A percentile compares a stretch with the other conserved stretches of the same genome.
Conservation (phyloP, 371 early-diverging fungal species). For the Mucor racemosus region DNA sequence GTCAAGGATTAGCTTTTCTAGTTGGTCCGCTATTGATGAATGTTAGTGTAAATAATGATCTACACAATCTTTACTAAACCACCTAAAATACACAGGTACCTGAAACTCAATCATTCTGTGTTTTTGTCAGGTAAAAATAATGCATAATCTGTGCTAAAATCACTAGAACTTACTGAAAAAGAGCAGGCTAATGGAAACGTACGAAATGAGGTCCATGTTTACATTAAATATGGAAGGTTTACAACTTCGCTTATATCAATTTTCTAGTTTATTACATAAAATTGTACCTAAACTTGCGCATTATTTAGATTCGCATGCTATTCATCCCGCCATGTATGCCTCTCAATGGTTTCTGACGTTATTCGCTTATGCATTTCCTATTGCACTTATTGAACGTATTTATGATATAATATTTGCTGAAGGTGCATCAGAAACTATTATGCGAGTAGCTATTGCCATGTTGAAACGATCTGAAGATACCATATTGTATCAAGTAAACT, state of each 20-base stretch:
- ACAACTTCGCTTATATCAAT: constrained; percentile 84
- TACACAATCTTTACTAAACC: neutral
- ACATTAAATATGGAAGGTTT: constrained; percentile 88
- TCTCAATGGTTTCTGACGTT: constrained; percentile 93
- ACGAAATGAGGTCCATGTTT: constrained; percentile 84
- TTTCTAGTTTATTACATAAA: constrained; percentile 79
- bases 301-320: constrained; percentile 75
- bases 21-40: constrained; percentile 91
- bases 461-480: constrained; percentile 73
- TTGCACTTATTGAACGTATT: constrained; percentile 76
- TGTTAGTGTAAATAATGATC: constrained; percentile 41
- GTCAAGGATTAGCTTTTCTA: constrained; percentile 95
- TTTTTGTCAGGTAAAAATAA: constrained; percentile 70
- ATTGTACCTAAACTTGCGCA: constrained; percentile 74
- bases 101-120: constrained; percentile 91
- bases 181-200: constrained; percentile 83
- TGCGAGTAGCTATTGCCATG: constrained; percentile 89
- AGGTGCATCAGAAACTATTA: constrained; percentile 84
- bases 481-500: constrained; percentile 57
- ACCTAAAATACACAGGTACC: constrained; percentile 62
- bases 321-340: constrained; percentile 90
- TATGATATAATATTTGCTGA: constrained; percentile 87
- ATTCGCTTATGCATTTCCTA: constrained; percentile 87
- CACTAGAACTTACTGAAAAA: neutral
- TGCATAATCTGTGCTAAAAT: neutral